Conservation (phyloP, 2,329 filamentous ascomycete species). For the Pezicula radicicola region DNA sequence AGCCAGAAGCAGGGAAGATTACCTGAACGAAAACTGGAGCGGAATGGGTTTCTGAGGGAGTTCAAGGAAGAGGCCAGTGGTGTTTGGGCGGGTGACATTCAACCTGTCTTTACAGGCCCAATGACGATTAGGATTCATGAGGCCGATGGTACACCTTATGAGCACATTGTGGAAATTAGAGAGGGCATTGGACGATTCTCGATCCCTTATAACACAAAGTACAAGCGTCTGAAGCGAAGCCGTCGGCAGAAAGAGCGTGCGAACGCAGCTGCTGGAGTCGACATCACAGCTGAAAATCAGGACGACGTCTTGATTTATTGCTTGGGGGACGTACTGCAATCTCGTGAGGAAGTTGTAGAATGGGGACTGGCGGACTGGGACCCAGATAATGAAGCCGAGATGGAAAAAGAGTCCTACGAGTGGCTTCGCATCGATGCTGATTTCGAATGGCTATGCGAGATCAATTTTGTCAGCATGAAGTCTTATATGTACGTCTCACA, state of each 20-base stretch:
- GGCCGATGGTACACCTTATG: slow-evolving; percentile 95
- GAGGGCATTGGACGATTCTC: slow-evolving; percentile 83
- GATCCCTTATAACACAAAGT: slow-evolving; percentile 98
- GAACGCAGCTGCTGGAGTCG: slow-evolving; percentile 59
- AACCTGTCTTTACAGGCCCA: slow-evolving; percentile 85
- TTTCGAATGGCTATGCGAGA: slow-evolving; percentile 94
- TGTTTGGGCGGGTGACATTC: slow-evolving; percentile 66
- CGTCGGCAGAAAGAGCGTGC: slow-evolving; percentile 77
- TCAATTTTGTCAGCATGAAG: slow-evolving; percentile 74
- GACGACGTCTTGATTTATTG: slow-evolving; percentile 87
- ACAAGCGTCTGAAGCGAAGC: slow-evolving; percentile 92
- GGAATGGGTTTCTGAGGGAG: slow-evolving; percentile 77
- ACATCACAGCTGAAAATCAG: slow-evolving; percentile 60
- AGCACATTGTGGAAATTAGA: slow-evolving; percentile 95
- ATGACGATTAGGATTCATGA: slow-evolving; percentile 99
- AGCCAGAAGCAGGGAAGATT: slow-evolving; percentile 62
- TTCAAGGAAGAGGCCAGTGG: slow-evolving; percentile 74
- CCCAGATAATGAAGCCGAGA: slow-evolving; percentile 79
- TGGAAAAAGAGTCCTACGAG: slow-evolving; percentile 96
- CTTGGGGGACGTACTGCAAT: slow-evolving; percentile 85
- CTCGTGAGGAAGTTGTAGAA: slow-evolving; percentile 73
- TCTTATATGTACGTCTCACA: slow-evolving; percentile 98
- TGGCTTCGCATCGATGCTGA: slow-evolving; percentile 98
- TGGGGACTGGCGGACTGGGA: slow-evolving; percentile 92
- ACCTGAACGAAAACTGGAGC: slow-evolving; percentile 54